Percentiles rank a stretch among this genome's conserved stretches.
Evolutionary conservation across 805 yeast genomes (phyloP).

Genomic region (Saccharomycopsis capsularis): DNA sequence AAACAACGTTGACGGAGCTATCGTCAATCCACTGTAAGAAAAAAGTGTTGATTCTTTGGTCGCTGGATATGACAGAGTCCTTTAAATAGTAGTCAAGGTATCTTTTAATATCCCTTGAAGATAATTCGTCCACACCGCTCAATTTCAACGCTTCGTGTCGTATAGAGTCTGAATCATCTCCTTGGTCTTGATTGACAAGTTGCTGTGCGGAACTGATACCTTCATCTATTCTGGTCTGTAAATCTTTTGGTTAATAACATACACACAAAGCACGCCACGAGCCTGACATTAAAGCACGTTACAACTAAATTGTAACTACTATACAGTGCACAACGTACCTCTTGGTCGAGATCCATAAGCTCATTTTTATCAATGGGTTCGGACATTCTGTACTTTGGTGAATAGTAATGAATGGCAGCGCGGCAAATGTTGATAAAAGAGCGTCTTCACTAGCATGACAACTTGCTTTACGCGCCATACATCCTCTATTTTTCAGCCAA

Average conservation of each 20-base stretch:
- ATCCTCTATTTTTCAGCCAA: too few relatives aligned
- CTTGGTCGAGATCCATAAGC: not conserved
- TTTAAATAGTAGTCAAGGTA: slow-evolving; percentile 45
- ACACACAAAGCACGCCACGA: too few relatives aligned
- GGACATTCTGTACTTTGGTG: not conserved
- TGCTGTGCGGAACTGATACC: too few relatives aligned
- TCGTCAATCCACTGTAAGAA: slow-evolving; percentile 63
- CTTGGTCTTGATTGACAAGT: not conserved
- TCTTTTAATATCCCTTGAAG: slow-evolving; percentile 52
- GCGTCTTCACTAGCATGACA: too few relatives aligned
- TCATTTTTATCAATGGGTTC: not conserved
- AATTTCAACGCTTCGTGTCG: slow-evolving; percentile 38
- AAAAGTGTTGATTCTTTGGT: slow-evolving; percentile 24
- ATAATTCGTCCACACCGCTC: slow-evolving; percentile 57
- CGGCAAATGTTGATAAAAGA: too few relatives aligned
- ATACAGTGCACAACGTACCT: too few relatives aligned
- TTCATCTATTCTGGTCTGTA: not conserved
- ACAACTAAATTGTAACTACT: too few relatives aligned
- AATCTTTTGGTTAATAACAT: too few relatives aligned
- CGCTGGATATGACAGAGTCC: slow-evolving; percentile 22
- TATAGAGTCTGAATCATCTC: slow-evolving; percentile 1
- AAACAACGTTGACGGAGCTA: slow-evolving; percentile 39
- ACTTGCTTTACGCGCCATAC: too few relatives aligned
- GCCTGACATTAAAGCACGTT: too few relatives aligned
- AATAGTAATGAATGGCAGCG: too few relatives aligned